Percentiles rank a stretch among this genome's conserved stretches.
Conservation (phyloP, 257 asterid species). For the Solanum tacnaense region DNA sequence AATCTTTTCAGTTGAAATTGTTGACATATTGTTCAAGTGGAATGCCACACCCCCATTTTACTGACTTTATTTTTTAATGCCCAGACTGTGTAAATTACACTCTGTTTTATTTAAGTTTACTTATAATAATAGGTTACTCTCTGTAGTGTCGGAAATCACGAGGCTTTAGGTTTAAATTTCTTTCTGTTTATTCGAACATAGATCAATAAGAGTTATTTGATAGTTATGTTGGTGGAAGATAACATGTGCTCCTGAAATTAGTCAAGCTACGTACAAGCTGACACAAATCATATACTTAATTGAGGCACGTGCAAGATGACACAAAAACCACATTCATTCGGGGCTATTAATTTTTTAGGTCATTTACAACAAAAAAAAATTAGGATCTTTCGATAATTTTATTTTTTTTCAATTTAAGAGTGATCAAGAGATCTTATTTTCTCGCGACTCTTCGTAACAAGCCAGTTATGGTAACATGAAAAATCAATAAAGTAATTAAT, state of each 20-base stretch:
- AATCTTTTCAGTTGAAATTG: not conserved
- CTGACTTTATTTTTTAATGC: not conserved
- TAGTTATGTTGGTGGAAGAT: not conserved
- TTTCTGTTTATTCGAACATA: not conserved
- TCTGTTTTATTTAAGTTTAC: too few relatives aligned
- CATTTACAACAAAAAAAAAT: not conserved
- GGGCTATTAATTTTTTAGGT: not conserved
- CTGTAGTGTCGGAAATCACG: not conserved
- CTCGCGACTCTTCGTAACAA: not conserved
- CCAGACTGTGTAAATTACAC: not conserved
- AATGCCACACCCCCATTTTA: not conserved
- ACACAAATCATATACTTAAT: not conserved
- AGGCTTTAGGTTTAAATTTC: not conserved
- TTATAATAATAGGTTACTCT: not conserved
- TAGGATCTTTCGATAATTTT: too few relatives aligned
- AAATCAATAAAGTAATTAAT: too few relatives aligned
- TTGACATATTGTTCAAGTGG: not conserved
- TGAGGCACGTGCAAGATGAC: not conserved
- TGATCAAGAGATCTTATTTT: not conserved
- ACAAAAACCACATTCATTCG: too few relatives aligned
- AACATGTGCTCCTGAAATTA: rapidly evolving
- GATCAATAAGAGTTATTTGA: rapidly evolving
- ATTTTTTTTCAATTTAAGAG: too few relatives aligned
- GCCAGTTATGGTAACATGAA: too few relatives aligned
- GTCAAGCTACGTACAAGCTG: rapidly evolving